Percentiles rank a stretch among this genome's conserved stretches.
These are phyloP conservation scores for Clavariopsis aquatica DNA, from an alignment of 495 filamentous ascomycete genomes.

Conservation along the genomic window DNA sequence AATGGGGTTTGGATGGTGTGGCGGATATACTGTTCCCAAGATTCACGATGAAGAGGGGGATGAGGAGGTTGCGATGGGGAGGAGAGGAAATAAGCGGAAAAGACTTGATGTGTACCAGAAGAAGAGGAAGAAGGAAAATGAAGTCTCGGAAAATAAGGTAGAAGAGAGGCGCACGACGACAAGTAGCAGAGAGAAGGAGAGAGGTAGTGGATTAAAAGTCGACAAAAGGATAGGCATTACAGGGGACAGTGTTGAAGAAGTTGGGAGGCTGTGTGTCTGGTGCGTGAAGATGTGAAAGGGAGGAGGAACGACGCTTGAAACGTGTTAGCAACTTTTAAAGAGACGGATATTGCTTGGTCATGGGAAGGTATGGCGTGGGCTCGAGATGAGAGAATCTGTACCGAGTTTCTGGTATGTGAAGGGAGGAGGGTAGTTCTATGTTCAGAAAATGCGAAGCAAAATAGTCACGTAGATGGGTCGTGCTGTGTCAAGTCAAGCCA, in stretches of 20 bases:
- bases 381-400: no score
- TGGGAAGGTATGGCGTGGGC: no score
- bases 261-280: constrained; percentile 53
- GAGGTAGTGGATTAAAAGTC: neutral
- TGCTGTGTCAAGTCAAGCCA: neutral
- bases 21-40: constrained; percentile 9
- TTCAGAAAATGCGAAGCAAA: no score
- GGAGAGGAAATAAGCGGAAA: constrained; percentile 17
- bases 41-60: constrained; percentile 27
- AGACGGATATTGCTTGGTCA: no score
- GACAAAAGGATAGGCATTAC: neutral
- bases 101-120: constrained; percentile 10
- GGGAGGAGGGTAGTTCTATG: no score
- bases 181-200: constrained; percentile 1
- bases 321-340: no score
- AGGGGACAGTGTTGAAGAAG: constrained; percentile 37
- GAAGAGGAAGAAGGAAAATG: no score
- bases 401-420: no score
- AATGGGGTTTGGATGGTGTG: constrained; percentile 56
- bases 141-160: neutral
- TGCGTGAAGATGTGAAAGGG: constrained; percentile 49
- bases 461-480: neutral
- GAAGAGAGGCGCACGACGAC: constrained; percentile 6
- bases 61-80: neutral
- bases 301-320: neutral